phyloP scores from a whole-genome alignment of 2,329 filamentous ascomycete genomes.

The Trichoderma aggressivum region DNA sequence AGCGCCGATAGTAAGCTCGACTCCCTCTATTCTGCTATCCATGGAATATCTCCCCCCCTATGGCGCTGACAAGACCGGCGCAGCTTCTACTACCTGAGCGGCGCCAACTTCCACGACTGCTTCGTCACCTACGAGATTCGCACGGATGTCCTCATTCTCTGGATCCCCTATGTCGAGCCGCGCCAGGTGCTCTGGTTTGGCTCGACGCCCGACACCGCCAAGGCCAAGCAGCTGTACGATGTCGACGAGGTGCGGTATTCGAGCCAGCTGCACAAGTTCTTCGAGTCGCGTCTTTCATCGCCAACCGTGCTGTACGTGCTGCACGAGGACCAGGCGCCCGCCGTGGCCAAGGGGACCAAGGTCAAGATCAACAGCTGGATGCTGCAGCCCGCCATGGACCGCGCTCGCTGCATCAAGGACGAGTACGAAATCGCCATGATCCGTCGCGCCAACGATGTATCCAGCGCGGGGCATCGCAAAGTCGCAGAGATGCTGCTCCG shows the following conservation, averaged over 20 bases:
- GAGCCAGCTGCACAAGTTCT: constrained; percentile 47
- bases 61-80: not conserved
- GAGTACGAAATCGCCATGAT: constrained; percentile 82
- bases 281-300: constrained; percentile 37
- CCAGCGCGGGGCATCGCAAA: constrained; percentile 69
- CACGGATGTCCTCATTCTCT: constrained; percentile 64
- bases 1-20: constrained; percentile 54
- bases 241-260: constrained; percentile 67
- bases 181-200: constrained; percentile 62
- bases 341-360: constrained; percentile 4
- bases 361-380: constrained; percentile 44
- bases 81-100: constrained; percentile 59
- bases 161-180: constrained; percentile 67
- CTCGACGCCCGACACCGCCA: constrained; percentile 54
- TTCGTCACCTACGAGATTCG: constrained; percentile 56
- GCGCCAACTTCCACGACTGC: constrained; percentile 53
- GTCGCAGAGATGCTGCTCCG: constrained; percentile 62
- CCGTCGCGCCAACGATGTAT: constrained; percentile 75
- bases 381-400: constrained; percentile 72
- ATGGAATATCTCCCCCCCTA: not conserved
- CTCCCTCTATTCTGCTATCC: not conserved
- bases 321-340: constrained; percentile 42
- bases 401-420: constrained; percentile 77
- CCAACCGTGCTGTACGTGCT: constrained; percentile 46
- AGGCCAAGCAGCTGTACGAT: constrained; percentile 61